phyloP scores from a whole-genome alignment of 306 rosid genomes.

The Prunus padus region DNA sequence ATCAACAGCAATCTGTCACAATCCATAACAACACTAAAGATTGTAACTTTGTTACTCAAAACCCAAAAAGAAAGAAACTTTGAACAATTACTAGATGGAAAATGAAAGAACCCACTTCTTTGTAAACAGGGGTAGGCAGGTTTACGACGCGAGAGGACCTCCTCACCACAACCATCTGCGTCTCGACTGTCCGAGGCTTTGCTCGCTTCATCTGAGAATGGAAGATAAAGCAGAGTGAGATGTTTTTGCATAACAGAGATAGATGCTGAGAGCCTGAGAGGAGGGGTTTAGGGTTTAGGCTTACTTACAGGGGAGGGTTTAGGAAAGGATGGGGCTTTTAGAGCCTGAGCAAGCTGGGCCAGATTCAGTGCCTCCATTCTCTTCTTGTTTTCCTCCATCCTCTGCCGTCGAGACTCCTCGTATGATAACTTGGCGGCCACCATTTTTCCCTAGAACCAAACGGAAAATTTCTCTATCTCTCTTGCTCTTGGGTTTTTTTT shows the following conservation, averaged over 20 bases:
- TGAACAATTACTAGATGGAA: neutral
- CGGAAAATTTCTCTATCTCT: neutral
- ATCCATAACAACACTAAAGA: neutral
- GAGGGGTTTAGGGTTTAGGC: neutral
- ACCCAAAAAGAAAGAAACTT: neutral
- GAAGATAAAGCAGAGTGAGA: neutral
- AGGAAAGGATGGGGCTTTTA: conserved; percentile 45
- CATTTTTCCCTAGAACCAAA: conserved; percentile 29
- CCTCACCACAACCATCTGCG: conserved; percentile 53
- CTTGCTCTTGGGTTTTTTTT: neutral
- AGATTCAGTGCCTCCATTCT: conserved; percentile 79
- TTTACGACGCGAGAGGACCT: conserved; percentile 74
- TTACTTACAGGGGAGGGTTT: conserved; percentile 47
- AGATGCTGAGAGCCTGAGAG: neutral
- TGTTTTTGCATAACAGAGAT: neutral
- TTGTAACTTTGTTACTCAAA: neutral
- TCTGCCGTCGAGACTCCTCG: conserved; percentile 61
- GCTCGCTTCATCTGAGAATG: conserved; percentile 39
- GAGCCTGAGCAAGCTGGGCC: conserved; percentile 53
- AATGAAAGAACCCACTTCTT: conserved; percentile 40
- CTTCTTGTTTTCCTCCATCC: conserved; percentile 71
- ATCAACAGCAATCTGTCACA: conserved; percentile 42
- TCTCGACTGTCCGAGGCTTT: conserved; percentile 41
- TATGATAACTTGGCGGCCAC: conserved; percentile 39
- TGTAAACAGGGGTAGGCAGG: conserved; percentile 58